These are phyloP conservation scores for Coprinopsis sp. DNA, from an alignment of 768 basidiomycete genomes.

Conservation along the genomic window DNA sequence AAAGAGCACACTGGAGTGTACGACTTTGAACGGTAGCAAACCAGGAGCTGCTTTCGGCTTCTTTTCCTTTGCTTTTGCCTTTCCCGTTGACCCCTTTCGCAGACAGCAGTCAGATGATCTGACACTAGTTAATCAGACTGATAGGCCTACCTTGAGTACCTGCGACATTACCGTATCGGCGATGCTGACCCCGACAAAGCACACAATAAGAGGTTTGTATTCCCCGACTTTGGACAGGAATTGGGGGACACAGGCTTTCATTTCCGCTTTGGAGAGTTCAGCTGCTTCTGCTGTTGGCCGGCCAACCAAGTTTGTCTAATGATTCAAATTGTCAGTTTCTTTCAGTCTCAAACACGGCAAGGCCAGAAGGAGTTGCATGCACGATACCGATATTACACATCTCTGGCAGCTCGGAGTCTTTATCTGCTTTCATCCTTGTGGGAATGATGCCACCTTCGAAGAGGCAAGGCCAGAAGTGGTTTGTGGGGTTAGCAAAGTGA, in stretches of 20 bases:
- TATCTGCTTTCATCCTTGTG: slow-evolving; percentile 43
- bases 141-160: slow-evolving; percentile 14
- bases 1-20: slow-evolving; percentile 23
- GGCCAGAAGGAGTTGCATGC: slow-evolving; percentile 21
- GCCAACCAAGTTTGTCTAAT: slow-evolving; percentile 73
- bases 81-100: not conserved
- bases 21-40: slow-evolving; percentile 48
- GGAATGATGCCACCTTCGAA: slow-evolving; percentile 65
- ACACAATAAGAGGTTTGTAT: slow-evolving; percentile 61
- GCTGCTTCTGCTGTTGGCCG: slow-evolving; percentile 62
- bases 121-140: not conserved
- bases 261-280: slow-evolving; percentile 52
- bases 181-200: slow-evolving; percentile 76
- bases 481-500: slow-evolving; percentile 75
- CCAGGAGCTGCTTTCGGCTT: slow-evolving; percentile 27
- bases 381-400: slow-evolving; percentile 64
- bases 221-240: slow-evolving; percentile 56
- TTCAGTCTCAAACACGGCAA: not conserved
- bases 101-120: not conserved
- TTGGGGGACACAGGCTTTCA: slow-evolving; percentile 45
- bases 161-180: slow-evolving; percentile 25
- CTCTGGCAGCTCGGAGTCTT: slow-evolving; percentile 58
- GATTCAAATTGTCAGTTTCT: not conserved
- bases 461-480: slow-evolving; percentile 80
- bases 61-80: slow-evolving; percentile 7